Percentiles rank a stretch among this genome's conserved stretches.
Evolutionary conservation across 805 yeast species (phyloP).

Genomic region (Yamadazyma ubonensis): DNA sequence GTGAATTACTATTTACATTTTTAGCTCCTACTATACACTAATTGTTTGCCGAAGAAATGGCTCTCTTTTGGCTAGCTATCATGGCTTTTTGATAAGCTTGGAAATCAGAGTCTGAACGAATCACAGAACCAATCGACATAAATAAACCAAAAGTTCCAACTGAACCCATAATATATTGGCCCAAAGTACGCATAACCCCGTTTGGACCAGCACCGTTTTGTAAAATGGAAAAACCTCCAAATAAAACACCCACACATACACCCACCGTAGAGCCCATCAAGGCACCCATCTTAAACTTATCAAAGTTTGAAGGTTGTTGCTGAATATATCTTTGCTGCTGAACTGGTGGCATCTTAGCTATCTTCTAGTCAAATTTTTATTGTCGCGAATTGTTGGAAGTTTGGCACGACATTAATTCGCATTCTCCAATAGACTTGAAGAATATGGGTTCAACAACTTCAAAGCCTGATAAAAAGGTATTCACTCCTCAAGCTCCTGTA

Average conservation of each 20-base stretch:
- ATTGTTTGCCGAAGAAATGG: slow-evolving; percentile 1
- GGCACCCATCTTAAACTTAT: slow-evolving; percentile 97
- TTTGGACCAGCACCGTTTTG: slow-evolving; percentile 98
- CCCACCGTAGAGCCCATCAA: slow-evolving; percentile 94
- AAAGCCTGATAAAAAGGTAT: slow-evolving; percentile 64
- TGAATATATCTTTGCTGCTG: slow-evolving; percentile 58
- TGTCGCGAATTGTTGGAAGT: not conserved
- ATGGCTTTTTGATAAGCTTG: slow-evolving; percentile 31
- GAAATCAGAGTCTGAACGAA: slow-evolving; percentile 64
- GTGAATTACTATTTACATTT: slow-evolving; percentile 12
- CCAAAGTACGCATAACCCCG: slow-evolving; percentile 94
- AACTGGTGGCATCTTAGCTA: slow-evolving; percentile 55
- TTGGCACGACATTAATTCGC: not conserved
- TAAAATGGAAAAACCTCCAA: slow-evolving; percentile 88
- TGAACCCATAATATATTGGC: slow-evolving; percentile 94
- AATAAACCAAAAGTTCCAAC: slow-evolving; percentile 96
- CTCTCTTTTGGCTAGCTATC: slow-evolving; percentile 26
- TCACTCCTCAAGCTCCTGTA: slow-evolving; percentile 65
- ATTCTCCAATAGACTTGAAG: slow-evolving; percentile 6
- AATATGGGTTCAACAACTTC: slow-evolving; percentile 61
- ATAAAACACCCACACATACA: slow-evolving; percentile 89
- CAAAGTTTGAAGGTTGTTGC: slow-evolving; percentile 80
- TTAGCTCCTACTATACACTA: not conserved
- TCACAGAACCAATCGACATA: slow-evolving; percentile 94
- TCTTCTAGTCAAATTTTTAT: slow-evolving; percentile 1